Evolutionary conservation across 495 filamentous ascomycete genomes (phyloP).

Genomic region (Lophium mytilinum): DNA sequence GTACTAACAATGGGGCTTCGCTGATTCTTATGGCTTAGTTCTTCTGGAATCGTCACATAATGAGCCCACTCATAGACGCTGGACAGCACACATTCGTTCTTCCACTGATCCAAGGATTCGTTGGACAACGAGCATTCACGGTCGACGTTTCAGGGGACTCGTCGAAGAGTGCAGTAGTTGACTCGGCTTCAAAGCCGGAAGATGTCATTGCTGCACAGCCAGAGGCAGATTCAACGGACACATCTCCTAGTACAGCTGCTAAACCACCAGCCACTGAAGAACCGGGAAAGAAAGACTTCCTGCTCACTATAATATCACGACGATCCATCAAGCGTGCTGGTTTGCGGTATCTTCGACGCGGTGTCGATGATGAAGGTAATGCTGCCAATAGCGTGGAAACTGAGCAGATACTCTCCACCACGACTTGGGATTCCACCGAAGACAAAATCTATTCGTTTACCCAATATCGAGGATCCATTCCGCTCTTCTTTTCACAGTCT

Average conservation of each 20-base stretch:
- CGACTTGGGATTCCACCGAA: constrained; percentile 50
- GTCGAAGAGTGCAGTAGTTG: constrained; percentile 25
- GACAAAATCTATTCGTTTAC: constrained; percentile 68
- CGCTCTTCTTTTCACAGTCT: constrained; percentile 85
- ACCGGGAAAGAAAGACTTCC: constrained; percentile 37
- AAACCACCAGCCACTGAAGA: constrained; percentile 8
- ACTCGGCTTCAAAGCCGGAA: constrained; percentile 12
- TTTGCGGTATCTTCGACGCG: constrained; percentile 82
- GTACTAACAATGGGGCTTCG: neutral
- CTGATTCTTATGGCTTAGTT: constrained; percentile 40
- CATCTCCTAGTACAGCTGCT: constrained; percentile 6
- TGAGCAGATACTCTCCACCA: constrained; percentile 75
- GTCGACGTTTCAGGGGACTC: constrained; percentile 37
- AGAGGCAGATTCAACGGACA: neutral
- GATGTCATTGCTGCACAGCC: constrained; percentile 14
- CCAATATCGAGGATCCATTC: constrained; percentile 81
- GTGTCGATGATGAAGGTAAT: constrained; percentile 78
- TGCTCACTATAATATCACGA: constrained; percentile 81
- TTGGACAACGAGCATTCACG: constrained; percentile 76
- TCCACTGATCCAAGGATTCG: constrained; percentile 89
- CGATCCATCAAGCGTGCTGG: constrained; percentile 77
- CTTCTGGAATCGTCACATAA: constrained; percentile 83
- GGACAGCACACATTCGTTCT: constrained; percentile 61
- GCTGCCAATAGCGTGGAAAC: constrained; percentile 90
- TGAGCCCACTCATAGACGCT: constrained; percentile 62